Evolutionary conservation across 2,329 filamentous ascomycete species (phyloP).

Genomic region (Pyricularia grisea): DNA sequence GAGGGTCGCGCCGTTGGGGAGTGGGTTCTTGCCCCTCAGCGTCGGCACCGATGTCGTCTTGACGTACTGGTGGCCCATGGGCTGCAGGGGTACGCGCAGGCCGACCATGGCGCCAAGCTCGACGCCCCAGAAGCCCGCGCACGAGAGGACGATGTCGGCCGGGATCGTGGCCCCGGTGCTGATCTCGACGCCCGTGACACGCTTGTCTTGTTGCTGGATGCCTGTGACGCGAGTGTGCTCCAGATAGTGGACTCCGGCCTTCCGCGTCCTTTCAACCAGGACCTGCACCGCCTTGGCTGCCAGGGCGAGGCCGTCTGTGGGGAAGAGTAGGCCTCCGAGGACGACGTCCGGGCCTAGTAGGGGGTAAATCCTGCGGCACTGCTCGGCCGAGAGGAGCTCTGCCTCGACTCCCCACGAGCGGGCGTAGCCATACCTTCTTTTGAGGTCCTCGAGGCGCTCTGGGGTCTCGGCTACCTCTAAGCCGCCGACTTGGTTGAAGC

Average conservation of each 20-base stretch:
- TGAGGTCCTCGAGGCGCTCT: conserved; percentile 48
- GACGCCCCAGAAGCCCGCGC: conserved; percentile 58
- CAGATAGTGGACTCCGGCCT: conserved; percentile 49
- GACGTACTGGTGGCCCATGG: conserved; percentile 54
- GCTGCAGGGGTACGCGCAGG: conserved; percentile 46
- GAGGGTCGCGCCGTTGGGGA: conserved; percentile 35
- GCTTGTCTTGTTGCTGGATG: conserved; percentile 36
- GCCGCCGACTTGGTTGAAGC: conserved; percentile 55
- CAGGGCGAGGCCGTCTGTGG: conserved; percentile 50
- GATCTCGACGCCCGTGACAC: conserved; percentile 47
- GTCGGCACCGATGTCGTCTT: conserved; percentile 45
- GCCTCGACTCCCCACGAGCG: conserved; percentile 51
- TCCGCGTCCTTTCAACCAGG: conserved; percentile 46
- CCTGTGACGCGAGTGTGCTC: conserved; percentile 47
- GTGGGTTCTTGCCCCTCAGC: background rate
- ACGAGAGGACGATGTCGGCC: conserved; percentile 53
- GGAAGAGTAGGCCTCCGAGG: conserved; percentile 50
- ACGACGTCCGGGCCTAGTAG: conserved; percentile 41
- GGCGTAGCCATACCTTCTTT: conserved; percentile 52
- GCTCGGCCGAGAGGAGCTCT: conserved; percentile 37
- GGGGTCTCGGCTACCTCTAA: conserved; percentile 53
- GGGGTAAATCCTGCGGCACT: conserved; percentile 45
- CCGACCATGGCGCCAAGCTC: conserved; percentile 54
- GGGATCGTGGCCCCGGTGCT: conserved; percentile 28
- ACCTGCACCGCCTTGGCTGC: conserved; percentile 53